phyloP scores from a whole-genome alignment of 83 land plant genomes.

The Picea abies region DNA sequence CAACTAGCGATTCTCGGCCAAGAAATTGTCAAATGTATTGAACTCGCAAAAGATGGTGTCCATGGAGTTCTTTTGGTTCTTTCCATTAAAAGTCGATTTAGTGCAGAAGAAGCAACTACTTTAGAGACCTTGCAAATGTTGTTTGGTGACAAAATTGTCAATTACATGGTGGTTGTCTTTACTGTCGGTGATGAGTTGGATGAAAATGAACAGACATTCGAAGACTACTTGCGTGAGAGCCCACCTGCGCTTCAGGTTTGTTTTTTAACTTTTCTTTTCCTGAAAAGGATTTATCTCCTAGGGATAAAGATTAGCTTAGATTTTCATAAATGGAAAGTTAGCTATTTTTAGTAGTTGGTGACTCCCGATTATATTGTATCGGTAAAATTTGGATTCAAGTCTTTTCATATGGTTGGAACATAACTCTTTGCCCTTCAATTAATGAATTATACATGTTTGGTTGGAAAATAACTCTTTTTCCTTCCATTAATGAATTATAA shows the following conservation, averaged over 20 bases:
- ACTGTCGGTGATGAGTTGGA: slow-evolving; percentile 85
- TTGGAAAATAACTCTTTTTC: no score
- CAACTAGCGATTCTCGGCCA: slow-evolving; percentile 51
- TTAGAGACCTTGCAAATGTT: slow-evolving; percentile 48
- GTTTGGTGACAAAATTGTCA: slow-evolving; percentile 58
- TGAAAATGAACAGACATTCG: slow-evolving; percentile 55
- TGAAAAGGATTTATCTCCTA: neutral
- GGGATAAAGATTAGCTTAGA: no score
- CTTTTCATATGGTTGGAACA: no score
- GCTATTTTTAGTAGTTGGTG: no score
- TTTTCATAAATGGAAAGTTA: no score
- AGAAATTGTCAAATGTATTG: slow-evolving; percentile 79
- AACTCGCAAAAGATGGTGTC: slow-evolving; percentile 83
- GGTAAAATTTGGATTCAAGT: no score
- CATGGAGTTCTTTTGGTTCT: slow-evolving; percentile 79
- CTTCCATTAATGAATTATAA: no score
- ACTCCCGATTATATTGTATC: no score
- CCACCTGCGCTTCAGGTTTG: slow-evolving; percentile 35
- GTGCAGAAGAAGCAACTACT: slow-evolving; percentile 67
- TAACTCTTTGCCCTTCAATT: no score
- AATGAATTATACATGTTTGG: no score
- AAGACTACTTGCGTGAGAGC: slow-evolving; percentile 38
- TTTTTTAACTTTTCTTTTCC: neutral
- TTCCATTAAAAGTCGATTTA: slow-evolving; percentile 68
- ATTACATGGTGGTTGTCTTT: slow-evolving; percentile 80